Percentiles rank a stretch among this genome's conserved stretches.
These are phyloP conservation scores for Aspergillus sp. DNA, from an alignment of 2,329 filamentous ascomycete species.

Conservation along the genomic window DNA sequence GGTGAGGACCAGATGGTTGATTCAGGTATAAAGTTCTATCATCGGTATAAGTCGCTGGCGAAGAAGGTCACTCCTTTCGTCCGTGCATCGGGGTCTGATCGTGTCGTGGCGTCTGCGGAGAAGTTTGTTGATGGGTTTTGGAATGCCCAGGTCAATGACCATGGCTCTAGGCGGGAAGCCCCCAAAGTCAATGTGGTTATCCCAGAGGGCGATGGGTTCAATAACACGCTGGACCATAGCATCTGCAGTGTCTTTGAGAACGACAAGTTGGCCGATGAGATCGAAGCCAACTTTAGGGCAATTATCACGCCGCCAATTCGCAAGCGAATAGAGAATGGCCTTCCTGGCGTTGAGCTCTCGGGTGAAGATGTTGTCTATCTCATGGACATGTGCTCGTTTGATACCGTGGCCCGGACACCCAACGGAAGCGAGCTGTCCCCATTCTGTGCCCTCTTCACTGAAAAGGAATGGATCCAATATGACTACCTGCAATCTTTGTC, in stretches of 20 bases:
- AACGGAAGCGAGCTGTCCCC: constrained; percentile 57
- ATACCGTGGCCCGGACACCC: constrained; percentile 64
- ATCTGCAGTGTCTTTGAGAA: constrained; percentile 70
- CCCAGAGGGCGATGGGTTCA: constrained; percentile 63
- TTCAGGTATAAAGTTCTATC: constrained; percentile 74
- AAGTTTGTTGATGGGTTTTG: constrained; percentile 78
- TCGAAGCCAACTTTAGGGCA: constrained; percentile 59
- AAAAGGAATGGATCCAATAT: constrained; percentile 72
- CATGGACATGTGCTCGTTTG: constrained; percentile 89
- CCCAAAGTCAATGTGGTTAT: constrained; percentile 65
- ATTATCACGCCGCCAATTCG: constrained; percentile 68
- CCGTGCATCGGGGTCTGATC: constrained; percentile 66
- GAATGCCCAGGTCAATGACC: constrained; percentile 49
- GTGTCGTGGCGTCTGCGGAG: constrained; percentile 72
- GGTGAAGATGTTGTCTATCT: constrained; percentile 64
- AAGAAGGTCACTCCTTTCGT: constrained; percentile 64
- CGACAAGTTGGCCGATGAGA: constrained; percentile 44
- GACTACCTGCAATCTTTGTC: constrained; percentile 77
- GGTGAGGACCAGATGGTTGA: constrained; percentile 70
- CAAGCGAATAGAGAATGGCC: constrained; percentile 65
- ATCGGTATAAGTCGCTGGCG: constrained; percentile 67
- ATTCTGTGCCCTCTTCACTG: constrained; percentile 75
- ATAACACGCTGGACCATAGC: constrained; percentile 80
- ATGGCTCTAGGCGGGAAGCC: constrained; percentile 39
- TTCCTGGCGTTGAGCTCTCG: constrained; percentile 67